These are phyloP conservation scores for Sarocladium brachiariae DNA, from an alignment of 2,329 filamentous ascomycete genomes.

Conservation along the genomic window DNA sequence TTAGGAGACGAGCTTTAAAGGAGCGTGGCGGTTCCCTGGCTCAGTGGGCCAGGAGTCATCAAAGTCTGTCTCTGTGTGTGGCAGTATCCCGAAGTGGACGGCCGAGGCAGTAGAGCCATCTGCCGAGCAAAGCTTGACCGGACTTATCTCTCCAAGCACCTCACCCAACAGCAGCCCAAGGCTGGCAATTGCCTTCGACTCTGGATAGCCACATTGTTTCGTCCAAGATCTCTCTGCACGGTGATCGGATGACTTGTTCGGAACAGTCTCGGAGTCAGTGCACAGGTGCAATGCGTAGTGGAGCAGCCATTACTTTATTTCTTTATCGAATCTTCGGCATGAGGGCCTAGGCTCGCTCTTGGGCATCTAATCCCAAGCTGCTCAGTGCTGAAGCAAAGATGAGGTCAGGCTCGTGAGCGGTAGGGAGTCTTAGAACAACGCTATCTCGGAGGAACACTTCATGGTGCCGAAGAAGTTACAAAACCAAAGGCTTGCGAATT, in stretches of 20 bases:
- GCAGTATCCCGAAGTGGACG: constrained; percentile 4
- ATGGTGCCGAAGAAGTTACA: constrained; percentile 4
- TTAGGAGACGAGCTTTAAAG: constrained; percentile 8
- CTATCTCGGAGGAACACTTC: background rate
- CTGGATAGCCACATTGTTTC: background rate
- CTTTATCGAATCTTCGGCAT: background rate
- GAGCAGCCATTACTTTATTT: background rate
- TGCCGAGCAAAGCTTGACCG: constrained; percentile 23
- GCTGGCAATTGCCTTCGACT: background rate
- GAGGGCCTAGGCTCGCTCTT: too few species aligned
- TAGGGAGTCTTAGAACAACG: background rate
- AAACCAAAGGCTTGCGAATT: background rate
- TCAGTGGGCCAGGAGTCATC: constrained; percentile 3
- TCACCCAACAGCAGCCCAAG: background rate
- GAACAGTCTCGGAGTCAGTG: background rate
- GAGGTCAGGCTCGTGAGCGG: background rate
- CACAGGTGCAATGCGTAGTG: background rate
- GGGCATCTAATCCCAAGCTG: background rate
- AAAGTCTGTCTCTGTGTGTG: constrained; percentile 7
- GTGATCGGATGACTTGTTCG: background rate
- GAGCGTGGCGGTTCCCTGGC: constrained; percentile 5
- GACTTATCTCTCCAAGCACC: constrained; percentile 2
- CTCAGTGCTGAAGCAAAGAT: background rate
- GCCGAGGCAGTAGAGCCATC: constrained; percentile 13
- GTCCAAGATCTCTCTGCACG: background rate